These are phyloP conservation scores for Garcia nutans DNA, from an alignment of 345 rosid genomes.

Conservation along the genomic window DNA sequence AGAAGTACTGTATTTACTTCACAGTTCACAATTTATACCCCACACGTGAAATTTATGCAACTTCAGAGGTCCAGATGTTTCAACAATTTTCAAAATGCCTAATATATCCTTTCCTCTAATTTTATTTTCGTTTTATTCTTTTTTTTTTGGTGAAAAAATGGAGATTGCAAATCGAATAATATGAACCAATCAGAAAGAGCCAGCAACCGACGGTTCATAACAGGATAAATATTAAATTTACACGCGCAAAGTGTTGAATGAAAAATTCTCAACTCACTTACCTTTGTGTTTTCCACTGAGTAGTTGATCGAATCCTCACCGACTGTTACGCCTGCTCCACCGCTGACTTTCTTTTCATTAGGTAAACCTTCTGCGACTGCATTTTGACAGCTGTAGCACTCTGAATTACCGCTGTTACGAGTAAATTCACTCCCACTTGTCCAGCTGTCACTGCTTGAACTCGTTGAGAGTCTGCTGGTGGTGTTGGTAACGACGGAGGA, in stretches of 20 bases:
- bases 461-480: conserved; percentile 17
- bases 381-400: conserved; percentile 26
- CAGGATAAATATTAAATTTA: neutral
- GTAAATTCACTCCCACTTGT: conserved; percentile 45
- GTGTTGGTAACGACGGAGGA: neutral
- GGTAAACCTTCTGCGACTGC: conserved; percentile 32
- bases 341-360: conserved; percentile 30
- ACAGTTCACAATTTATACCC: conserved; percentile 35
- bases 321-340: conserved; percentile 35
- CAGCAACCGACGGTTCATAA: conserved; percentile 19
- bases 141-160: neutral
- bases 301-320: conserved; percentile 46
- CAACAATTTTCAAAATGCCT: neutral
- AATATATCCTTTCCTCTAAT: neutral
- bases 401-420: conserved; percentile 39
- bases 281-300: conserved; percentile 43
- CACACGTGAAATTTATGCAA: conserved; percentile 40
- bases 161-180: conserved; percentile 7
- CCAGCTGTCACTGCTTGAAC: conserved; percentile 36
- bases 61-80: neutral
- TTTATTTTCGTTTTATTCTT: neutral
- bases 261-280: conserved; percentile 18
- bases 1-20: conserved; percentile 25
- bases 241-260: conserved; percentile 13
- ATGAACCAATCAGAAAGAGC: conserved; percentile 18